Evolutionary conservation across 2,329 filamentous ascomycete species (phyloP).

Genomic region (Arthrobotrys iridis): DNA sequence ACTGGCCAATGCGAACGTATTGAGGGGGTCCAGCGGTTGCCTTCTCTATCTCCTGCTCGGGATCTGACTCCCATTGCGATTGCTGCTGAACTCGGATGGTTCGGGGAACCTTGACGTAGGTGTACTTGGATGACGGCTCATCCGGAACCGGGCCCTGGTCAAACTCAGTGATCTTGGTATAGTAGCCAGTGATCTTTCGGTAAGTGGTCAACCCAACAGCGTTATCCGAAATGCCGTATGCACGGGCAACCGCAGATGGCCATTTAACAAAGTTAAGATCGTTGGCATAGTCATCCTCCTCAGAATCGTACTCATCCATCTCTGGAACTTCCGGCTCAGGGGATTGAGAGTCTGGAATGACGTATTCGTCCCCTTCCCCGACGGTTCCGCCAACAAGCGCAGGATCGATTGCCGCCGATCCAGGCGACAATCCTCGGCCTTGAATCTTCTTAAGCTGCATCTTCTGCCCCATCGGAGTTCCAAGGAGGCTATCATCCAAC

Average conservation of each 20-base stretch:
- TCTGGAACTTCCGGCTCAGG: conserved; percentile 40
- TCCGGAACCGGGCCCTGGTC: conserved; percentile 49
- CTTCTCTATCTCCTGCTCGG: conserved; percentile 48
- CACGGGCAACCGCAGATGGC: conserved; percentile 51
- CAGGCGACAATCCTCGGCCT: conserved; percentile 31
- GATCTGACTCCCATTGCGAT: conserved; percentile 51
- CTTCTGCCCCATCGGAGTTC: conserved; percentile 6
- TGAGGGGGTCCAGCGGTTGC: conserved; percentile 43
- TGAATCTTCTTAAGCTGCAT: conserved; percentile 37
- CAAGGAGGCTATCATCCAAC: conserved; percentile 24
- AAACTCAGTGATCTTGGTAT: conserved; percentile 50
- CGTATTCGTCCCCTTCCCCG: conserved; percentile 34
- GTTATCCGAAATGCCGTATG: conserved; percentile 43
- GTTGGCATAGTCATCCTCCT: conserved; percentile 51
- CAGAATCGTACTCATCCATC: conserved; percentile 49
- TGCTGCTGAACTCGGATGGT: conserved; percentile 50
- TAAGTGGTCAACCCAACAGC: conserved; percentile 34
- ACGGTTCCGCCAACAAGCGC: conserved; percentile 40
- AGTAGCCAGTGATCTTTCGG: conserved; percentile 48
- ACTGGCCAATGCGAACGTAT: conserved; percentile 51
- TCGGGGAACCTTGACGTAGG: conserved; percentile 48
- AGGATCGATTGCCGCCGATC: conserved; percentile 44
- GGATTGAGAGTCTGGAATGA: conserved; percentile 51
- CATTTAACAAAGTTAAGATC: conserved; percentile 53
- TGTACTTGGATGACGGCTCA: conserved; percentile 51